Conservation (phyloP, 2,329 filamentous ascomycete genomes). For the Colletotrichum filicis region DNA sequence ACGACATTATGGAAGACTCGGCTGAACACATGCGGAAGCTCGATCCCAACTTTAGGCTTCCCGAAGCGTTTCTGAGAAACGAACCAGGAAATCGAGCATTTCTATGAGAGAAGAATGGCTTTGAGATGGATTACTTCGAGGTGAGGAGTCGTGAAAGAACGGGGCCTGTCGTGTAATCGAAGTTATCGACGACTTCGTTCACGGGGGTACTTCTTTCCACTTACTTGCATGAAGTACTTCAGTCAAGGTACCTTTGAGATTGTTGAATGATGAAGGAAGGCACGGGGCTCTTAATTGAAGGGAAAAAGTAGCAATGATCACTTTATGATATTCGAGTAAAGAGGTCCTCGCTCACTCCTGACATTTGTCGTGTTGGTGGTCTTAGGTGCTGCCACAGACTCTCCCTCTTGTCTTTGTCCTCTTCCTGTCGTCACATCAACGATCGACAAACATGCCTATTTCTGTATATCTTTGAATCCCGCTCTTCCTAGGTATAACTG, state of each 20-base stretch:
- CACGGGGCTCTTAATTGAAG: background rate
- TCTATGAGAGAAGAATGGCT: background rate
- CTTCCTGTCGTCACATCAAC: background rate
- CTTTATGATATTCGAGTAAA: no score
- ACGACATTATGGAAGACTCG: slow-evolving; percentile 23
- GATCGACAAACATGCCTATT: background rate
- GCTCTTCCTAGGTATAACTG: background rate
- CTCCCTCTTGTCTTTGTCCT: background rate
- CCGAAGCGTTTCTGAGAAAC: background rate
- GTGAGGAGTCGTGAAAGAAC: no score
- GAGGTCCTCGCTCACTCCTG: no score
- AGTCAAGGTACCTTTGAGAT: background rate
- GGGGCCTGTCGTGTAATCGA: no score
- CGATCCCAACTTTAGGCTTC: background rate
- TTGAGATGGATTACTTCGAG: background rate
- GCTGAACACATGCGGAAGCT: background rate
- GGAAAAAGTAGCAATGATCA: background rate
- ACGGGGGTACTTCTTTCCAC: background rate
- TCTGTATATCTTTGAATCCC: background rate
- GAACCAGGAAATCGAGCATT: background rate
- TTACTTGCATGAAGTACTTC: background rate
- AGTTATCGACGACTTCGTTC: background rate
- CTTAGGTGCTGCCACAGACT: background rate
- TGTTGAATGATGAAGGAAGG: background rate
- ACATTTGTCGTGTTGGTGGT: no score